Base-by-base conservation (phyloP, 148 eudicot genomes). In the Oxyria digyna region DNA sequence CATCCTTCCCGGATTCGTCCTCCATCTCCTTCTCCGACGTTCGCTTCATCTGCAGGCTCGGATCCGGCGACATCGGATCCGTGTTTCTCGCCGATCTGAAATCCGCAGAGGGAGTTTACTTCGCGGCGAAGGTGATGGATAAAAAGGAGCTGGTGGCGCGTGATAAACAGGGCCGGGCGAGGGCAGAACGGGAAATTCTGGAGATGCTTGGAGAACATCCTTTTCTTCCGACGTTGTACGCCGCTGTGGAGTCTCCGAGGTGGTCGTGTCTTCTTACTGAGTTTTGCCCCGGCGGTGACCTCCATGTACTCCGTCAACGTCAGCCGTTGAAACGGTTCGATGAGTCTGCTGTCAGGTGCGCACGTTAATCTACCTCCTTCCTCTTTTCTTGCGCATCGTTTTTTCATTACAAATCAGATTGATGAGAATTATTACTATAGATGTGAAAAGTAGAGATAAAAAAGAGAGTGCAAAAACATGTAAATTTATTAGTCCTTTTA, bases 201-300 rank as follows among this genome's bases (percentile, higher is more conserved):
- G 82, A 87, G 62, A 73, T 86, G 81, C 20, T 89, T 52, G 65
- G 65, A 14, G 98, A 86, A 4, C 98, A 93, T 17, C 98, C 98
- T 0, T 93, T 93, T 67, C 46, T 93, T 71, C 98, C 98, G 0
- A 84, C 87, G 41, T 82, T 89, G 0, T 89, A 83, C 33, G 87
- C 95, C 4, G 20, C 55, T 5, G 67, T 89, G 21, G 96, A 87
- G 4, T 78, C 89, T 0, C 79, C 87, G 0, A 86, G 83, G 42
- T 93, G 91, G 90, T 81, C 82, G 14, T 93, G 98, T 35, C 64
- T 89, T 13, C 67, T 86, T 41, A 89, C 96, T 9, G 98, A 93
- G 88, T 87, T 92, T 37, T 93, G 98, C 68, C 87, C 88, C 71
- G 96, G 98, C 68, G 98, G 96, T 24, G 96, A 93, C 74, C 95